These are phyloP conservation scores for Schwanniomyces yamadae DNA, from an alignment of 805 yeast species.

Conservation along the genomic window DNA sequence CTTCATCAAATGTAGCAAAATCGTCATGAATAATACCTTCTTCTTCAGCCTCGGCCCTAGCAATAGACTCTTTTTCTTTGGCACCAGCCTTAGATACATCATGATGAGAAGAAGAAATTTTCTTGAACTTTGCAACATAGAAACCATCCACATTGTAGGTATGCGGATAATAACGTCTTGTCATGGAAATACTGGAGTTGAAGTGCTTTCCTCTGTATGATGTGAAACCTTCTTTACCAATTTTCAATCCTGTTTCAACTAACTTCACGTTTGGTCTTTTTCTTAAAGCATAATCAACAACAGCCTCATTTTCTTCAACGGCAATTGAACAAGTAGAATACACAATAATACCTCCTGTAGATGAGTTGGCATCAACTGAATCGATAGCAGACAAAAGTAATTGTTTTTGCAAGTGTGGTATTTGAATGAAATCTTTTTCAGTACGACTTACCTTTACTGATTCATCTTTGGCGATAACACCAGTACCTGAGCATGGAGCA, in stretches of 20 bases:
- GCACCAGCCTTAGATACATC: conserved; percentile 88
- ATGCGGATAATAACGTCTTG: conserved; percentile 97
- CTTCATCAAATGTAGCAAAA: conserved; percentile 77
- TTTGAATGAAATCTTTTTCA: conserved; percentile 93
- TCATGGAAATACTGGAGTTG: conserved; percentile 69
- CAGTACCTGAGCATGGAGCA: conserved; percentile 99
- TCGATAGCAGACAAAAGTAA: conserved; percentile 91
- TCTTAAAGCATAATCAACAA: conserved; percentile 94
- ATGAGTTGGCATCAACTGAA: conserved; percentile 89
- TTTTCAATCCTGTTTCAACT: conserved; percentile 87
- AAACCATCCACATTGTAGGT: conserved; percentile 98
- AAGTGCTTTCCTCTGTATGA: conserved; percentile 91
- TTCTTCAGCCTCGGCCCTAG: conserved; percentile 78
- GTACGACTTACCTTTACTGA: conserved; percentile 91
- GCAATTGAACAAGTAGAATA: conserved; percentile 98
- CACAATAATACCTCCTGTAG: conserved; percentile 91
- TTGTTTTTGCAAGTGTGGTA: conserved; percentile 96
- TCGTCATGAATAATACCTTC: conserved; percentile 84
- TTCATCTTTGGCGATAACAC: conserved; percentile 97
- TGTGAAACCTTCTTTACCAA: conserved; percentile 95
- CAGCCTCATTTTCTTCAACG: conserved; percentile 98
- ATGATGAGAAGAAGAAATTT: conserved; percentile 81
- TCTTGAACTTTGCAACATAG: conserved; percentile 94
- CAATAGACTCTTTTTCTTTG: conserved; percentile 74
- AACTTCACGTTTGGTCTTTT: conserved; percentile 95